Conservation (phyloP, 208 protist genomes). For the Trypanosomatidae sp. region DNA sequence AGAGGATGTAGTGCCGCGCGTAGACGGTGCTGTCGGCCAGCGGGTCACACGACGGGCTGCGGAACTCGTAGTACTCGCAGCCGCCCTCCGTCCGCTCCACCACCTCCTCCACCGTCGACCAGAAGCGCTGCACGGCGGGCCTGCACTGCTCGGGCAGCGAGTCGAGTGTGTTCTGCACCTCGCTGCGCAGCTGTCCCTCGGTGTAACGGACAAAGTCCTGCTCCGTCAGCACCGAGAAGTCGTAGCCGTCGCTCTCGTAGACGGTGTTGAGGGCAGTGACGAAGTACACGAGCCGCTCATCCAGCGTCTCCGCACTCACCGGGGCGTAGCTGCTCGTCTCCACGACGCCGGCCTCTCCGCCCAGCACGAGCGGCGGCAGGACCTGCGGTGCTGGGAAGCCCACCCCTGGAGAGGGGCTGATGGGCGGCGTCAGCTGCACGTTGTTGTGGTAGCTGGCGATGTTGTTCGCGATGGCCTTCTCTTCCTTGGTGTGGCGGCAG, state of each 20-base stretch:
- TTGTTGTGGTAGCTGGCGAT: conserved; percentile 54
- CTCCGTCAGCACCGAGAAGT: conserved; percentile 73
- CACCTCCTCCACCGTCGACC: conserved; percentile 47
- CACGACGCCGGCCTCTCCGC: background rate
- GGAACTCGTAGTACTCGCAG: conserved; percentile 76
- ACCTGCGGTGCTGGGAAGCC: conserved; percentile 27
- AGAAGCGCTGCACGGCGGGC: conserved; percentile 62
- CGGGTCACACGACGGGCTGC: conserved; percentile 65
- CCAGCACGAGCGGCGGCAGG: conserved; percentile 22
- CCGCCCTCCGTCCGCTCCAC: conserved; percentile 42
- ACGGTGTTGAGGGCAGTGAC: conserved; percentile 72
- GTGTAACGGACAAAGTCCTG: conserved; percentile 59
- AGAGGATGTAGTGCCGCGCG: conserved; percentile 70
- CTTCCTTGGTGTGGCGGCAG: conserved; percentile 70
- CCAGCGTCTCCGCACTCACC: conserved; percentile 36
- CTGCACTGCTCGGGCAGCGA: conserved; percentile 45
- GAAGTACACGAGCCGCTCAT: conserved; percentile 71
- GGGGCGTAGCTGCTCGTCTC: conserved; percentile 11
- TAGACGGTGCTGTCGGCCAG: conserved; percentile 48
- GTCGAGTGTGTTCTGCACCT: conserved; percentile 47
- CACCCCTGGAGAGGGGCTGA: conserved; percentile 17
- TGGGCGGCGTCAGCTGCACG: conserved; percentile 56
- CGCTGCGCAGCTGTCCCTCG: conserved; percentile 39
- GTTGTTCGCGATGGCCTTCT: conserved; percentile 47
- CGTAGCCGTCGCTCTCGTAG: conserved; percentile 74